Conservation (phyloP, 1,284 basidiomycete genomes). For the Ceraceosorus bombacis region DNA sequence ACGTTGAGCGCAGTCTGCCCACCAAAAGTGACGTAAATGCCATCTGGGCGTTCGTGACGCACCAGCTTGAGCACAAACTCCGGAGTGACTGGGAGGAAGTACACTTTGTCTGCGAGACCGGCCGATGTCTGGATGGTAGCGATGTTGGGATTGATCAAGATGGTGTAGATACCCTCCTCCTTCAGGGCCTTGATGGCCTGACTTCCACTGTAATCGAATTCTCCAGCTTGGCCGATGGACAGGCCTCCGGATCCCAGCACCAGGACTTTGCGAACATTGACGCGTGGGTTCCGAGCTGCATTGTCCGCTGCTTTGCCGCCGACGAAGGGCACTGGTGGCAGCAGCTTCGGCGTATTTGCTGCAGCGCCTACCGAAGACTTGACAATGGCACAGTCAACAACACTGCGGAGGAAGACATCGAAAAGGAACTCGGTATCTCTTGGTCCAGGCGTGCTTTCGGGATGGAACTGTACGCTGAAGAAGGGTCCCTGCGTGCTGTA, state of each 20-base stretch:
- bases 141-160: slow-evolving; percentile 94
- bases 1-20: slow-evolving; percentile 96
- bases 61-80: slow-evolving; percentile 98
- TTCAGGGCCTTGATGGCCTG: slow-evolving; percentile 99
- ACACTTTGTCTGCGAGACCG: slow-evolving; percentile 96
- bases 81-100: slow-evolving; percentile 95
- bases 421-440: slow-evolving; percentile 98
- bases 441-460: slow-evolving; percentile 95
- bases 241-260: slow-evolving; percentile 96
- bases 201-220: slow-evolving; percentile 98
- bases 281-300: slow-evolving; percentile 66
- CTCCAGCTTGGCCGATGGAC: slow-evolving; percentile 95
- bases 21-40: slow-evolving; percentile 97
- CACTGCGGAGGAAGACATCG: slow-evolving; percentile 88
- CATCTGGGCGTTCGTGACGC: slow-evolving; percentile 95
- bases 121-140: slow-evolving; percentile 98
- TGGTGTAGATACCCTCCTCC: slow-evolving; percentile 96
- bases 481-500: slow-evolving; percentile 71
- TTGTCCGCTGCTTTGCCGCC: slow-evolving; percentile 80
- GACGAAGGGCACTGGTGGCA: slow-evolving; percentile 68
- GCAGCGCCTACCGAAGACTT: slow-evolving; percentile 48
- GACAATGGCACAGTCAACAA: slow-evolving; percentile 70
- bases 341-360: slow-evolving; percentile 16
- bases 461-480: slow-evolving; percentile 99
- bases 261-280: slow-evolving; percentile 79